These are phyloP conservation scores for Trichosporon inkin DNA, from an alignment of 1,284 basidiomycete species.

Conservation along the genomic window DNA sequence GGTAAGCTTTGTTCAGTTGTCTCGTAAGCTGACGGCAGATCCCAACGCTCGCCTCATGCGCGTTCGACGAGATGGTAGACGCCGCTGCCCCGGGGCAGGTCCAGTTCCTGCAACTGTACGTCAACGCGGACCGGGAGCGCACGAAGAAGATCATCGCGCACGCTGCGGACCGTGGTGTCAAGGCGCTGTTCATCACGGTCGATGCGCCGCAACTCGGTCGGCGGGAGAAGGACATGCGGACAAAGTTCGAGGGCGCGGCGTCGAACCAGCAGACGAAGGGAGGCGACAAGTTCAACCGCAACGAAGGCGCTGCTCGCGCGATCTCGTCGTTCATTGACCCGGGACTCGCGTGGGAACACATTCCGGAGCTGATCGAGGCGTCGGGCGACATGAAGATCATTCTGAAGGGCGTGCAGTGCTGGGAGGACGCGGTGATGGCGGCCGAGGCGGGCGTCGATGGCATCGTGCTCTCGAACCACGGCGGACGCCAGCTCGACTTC, in stretches of 20 bases:
- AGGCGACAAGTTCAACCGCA: conserved; percentile 64
- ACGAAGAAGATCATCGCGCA: conserved; percentile 79
- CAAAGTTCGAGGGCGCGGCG: conserved; percentile 85
- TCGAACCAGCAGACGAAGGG: conserved; percentile 60
- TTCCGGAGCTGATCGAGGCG: conserved; percentile 81
- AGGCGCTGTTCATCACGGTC: conserved; percentile 81
- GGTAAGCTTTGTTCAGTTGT: conserved; percentile 55
- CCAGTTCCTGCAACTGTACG: conserved; percentile 79
- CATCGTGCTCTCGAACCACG: conserved; percentile 60
- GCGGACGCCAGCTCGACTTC: conserved; percentile 84
- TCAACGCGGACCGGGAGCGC: conserved; percentile 75
- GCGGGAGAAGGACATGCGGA: conserved; percentile 92
- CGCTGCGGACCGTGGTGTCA: conserved; percentile 76
- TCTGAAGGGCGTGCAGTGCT: conserved; percentile 87
- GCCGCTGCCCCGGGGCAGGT: conserved; percentile 66
- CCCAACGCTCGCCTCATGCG: conserved; percentile 80
- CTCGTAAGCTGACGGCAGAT: conserved; percentile 55
- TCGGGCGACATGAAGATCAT: conserved; percentile 83
- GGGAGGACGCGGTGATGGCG: conserved; percentile 88
- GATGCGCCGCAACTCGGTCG: conserved; percentile 89
- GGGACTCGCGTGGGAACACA: conserved; percentile 76
- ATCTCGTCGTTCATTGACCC: conserved; percentile 96
- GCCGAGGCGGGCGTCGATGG: conserved; percentile 78
- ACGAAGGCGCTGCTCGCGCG: conserved; percentile 89
- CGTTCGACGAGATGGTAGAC: conserved; percentile 81